phyloP scores from a whole-genome alignment of 164 flowering plant genomes.

The Magnolia officinalis region DNA sequence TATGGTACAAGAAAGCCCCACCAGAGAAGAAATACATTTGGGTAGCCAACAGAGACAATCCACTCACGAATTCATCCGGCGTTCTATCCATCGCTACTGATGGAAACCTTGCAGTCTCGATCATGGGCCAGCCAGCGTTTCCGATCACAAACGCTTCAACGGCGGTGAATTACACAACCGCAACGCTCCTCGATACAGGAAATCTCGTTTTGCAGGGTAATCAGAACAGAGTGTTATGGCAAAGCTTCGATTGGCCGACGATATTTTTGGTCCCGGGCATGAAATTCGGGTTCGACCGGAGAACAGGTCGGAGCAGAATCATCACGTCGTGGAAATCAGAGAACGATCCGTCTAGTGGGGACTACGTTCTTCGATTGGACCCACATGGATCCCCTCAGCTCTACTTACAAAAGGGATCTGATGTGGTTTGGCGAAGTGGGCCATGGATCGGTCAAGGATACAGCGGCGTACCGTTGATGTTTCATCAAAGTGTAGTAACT shows the following conservation, averaged over 20 bases:
- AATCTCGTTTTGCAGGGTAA: slow-evolving; percentile 37
- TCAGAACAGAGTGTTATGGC: not conserved
- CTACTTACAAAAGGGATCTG: slow-evolving; percentile 10
- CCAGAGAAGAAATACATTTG: slow-evolving; percentile 29
- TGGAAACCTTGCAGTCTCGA: slow-evolving; percentile 22
- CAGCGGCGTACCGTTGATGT: slow-evolving; percentile 59
- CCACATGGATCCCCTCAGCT: slow-evolving; percentile 32
- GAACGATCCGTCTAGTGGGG: slow-evolving; percentile 44
- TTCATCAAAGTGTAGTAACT: not conserved
- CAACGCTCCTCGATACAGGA: slow-evolving; percentile 39
- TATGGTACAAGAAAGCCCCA: slow-evolving; percentile 21
- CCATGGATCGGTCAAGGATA: slow-evolving; percentile 56
- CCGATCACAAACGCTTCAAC: not conserved
- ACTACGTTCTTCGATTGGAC: slow-evolving; percentile 27
- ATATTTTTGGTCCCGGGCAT: too few relatives aligned
- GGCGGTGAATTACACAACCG: slow-evolving; percentile 7
- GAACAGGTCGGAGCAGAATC: slow-evolving; percentile 9
- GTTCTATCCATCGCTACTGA: slow-evolving; percentile 16
- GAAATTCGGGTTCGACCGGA: slow-evolving; percentile 27
- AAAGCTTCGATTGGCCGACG: slow-evolving; percentile 15
- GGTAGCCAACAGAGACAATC: slow-evolving; percentile 59
- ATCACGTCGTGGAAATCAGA: slow-evolving; percentile 30
- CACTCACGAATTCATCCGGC: slow-evolving; percentile 32
- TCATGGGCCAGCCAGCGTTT: not conserved
- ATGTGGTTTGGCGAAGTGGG: slow-evolving; percentile 35